phyloP scores from a whole-genome alignment of 2,329 filamentous ascomycete genomes.

The Samsoniella hepiali region DNA sequence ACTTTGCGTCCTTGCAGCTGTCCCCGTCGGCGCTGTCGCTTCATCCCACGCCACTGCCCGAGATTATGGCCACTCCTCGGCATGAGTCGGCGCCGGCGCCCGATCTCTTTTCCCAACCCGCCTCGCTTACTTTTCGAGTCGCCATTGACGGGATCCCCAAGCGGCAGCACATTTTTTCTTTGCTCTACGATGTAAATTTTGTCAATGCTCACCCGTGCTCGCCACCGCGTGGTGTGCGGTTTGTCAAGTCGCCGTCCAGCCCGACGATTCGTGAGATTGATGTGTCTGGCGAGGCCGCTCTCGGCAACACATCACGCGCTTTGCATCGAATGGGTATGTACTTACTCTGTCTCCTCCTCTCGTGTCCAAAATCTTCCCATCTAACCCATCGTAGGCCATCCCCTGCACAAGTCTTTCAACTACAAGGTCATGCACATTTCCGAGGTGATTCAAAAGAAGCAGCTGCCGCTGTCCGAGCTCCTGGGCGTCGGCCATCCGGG shows the following conservation, averaged over 20 bases:
- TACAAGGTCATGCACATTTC: conserved; percentile 59
- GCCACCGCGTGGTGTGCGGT: conserved; percentile 53
- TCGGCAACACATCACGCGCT: conserved; percentile 44
- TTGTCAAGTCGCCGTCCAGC: conserved; percentile 57
- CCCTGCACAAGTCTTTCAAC: conserved; percentile 60
- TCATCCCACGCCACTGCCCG: conserved; percentile 43
- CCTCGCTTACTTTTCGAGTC: conserved; percentile 35
- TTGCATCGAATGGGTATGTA: conserved; percentile 47
- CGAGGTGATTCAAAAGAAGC: conserved; percentile 49
- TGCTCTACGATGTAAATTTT: conserved; percentile 60
- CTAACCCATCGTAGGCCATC: conserved; percentile 47
- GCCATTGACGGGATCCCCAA: conserved; percentile 38
- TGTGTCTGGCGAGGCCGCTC: conserved; percentile 43
- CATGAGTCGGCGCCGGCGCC: conserved; percentile 34
- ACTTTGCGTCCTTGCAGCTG: conserved; percentile 50
- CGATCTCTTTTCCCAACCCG: conserved; percentile 35
- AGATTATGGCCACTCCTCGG: conserved; percentile 37
- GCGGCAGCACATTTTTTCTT: conserved; percentile 41
- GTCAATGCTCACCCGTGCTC: conserved; percentile 65
- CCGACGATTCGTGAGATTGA: conserved; percentile 58
- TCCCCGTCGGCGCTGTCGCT: conserved; percentile 42
- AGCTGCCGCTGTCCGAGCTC: conserved; percentile 46
- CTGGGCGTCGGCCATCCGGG: conserved; percentile 36
- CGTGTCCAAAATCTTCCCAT: background rate
- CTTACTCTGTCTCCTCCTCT: background rate